A percentile compares a stretch with the other conserved stretches of the same genome.
Evolutionary conservation across 176 grass and related monocot genomes (phyloP).

Genomic region (Poa pratensis): DNA sequence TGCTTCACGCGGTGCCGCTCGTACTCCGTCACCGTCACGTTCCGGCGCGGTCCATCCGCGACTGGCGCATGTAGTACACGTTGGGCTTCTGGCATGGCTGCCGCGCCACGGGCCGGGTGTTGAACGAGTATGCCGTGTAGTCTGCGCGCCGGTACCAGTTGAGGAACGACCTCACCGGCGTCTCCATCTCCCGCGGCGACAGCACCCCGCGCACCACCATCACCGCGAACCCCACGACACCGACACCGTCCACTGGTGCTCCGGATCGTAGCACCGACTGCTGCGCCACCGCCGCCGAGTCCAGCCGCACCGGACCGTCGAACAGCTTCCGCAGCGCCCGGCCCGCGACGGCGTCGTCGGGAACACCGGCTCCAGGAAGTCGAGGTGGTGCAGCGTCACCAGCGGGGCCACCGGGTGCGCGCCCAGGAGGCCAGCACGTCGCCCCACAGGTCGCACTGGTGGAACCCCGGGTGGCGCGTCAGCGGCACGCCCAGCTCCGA

Average conservation of each 20-base stretch:
- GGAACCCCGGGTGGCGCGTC: slow-evolving; percentile 89
- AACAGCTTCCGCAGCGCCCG: slow-evolving; percentile 67
- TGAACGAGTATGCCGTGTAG: slow-evolving; percentile 86
- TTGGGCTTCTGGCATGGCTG: slow-evolving; percentile 72
- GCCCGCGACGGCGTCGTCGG: slow-evolving; percentile 55
- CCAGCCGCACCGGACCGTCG: slow-evolving; percentile 82
- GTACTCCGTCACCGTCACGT: slow-evolving; percentile 81
- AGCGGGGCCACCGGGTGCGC: slow-evolving; percentile 85
- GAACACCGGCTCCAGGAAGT: slow-evolving; percentile 89
- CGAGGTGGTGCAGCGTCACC: slow-evolving; percentile 92
- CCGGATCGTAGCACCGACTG: slow-evolving; percentile 87
- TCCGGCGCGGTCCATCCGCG: slow-evolving; percentile 63
- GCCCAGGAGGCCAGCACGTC: slow-evolving; percentile 77
- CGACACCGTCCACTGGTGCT: slow-evolving; percentile 80
- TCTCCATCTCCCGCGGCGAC: slow-evolving; percentile 97
- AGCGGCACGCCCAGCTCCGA: slow-evolving; percentile 89
- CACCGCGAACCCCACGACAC: slow-evolving; percentile 90
- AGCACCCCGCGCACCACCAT: slow-evolving; percentile 80
- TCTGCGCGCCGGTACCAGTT: slow-evolving; percentile 83
- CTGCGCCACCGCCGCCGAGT: slow-evolving; percentile 80
- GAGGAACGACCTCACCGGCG: slow-evolving; percentile 78
- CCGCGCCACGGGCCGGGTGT: slow-evolving; percentile 71
- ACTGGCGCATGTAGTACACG: slow-evolving; percentile 73
- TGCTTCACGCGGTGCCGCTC: slow-evolving; percentile 58
- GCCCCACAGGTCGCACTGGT: slow-evolving; percentile 96